Percentiles rank a stretch among this genome's conserved stretches.
Conservation (phyloP, 1,284 basidiomycete species). For the Coriolopsis trogii region DNA sequence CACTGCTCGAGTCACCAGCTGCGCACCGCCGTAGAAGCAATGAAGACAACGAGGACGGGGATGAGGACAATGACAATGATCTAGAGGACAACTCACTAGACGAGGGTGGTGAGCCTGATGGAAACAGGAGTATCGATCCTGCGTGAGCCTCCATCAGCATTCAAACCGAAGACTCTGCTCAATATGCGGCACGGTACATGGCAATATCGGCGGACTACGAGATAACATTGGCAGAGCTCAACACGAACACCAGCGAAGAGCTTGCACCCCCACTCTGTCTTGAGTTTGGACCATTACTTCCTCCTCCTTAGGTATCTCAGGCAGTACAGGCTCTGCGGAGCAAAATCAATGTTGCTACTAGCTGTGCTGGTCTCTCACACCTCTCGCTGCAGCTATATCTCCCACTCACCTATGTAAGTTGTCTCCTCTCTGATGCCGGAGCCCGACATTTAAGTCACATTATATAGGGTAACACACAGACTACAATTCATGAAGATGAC, state of each 20-base stretch:
- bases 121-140: too few species aligned
- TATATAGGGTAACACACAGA: background rate
- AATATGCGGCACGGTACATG: background rate
- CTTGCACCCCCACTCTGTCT: background rate
- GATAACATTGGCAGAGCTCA: background rate
- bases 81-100: background rate
- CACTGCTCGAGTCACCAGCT: background rate
- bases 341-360: background rate
- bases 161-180: background rate
- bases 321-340: too few species aligned
- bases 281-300: too few species aligned
- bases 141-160: too few species aligned
- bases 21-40: background rate
- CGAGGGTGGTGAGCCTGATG: background rate
- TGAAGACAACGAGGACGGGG: background rate
- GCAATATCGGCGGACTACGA: background rate
- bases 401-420: background rate
- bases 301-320: too few species aligned
- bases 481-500: background rate
- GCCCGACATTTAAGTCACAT: too few species aligned
- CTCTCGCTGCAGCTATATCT: background rate
- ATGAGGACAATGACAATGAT: background rate
- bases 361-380: background rate
- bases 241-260: background rate
- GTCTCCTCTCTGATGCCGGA: too few species aligned